Conservation (phyloP, 2,329 filamentous ascomycete species). For the Fusarium incarnatum region DNA sequence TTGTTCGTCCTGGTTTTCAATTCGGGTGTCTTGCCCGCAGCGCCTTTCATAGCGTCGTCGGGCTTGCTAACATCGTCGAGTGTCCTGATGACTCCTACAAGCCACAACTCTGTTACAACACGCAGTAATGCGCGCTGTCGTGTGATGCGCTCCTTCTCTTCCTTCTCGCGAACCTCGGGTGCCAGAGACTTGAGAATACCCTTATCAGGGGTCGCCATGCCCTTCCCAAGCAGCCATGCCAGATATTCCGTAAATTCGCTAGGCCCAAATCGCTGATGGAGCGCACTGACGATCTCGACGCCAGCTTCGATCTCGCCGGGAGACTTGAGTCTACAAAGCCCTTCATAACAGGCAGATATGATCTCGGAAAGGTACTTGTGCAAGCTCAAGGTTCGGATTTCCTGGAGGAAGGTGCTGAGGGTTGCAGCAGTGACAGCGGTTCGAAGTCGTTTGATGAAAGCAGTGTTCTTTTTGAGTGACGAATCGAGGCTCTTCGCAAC, state of each 20-base stretch:
- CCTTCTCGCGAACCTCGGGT: slow-evolving; percentile 87
- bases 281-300: slow-evolving; percentile 92
- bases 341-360: slow-evolving; percentile 94
- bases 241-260: slow-evolving; percentile 90
- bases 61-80: slow-evolving; percentile 74
- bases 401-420: slow-evolving; percentile 85
- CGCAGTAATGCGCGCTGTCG: slow-evolving; percentile 88
- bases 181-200: slow-evolving; percentile 80
- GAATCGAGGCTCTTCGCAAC: slow-evolving; percentile 88
- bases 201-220: slow-evolving; percentile 91
- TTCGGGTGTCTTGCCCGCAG: slow-evolving; percentile 71
- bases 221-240: slow-evolving; percentile 91
- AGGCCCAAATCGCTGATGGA: slow-evolving; percentile 94
- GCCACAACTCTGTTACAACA: slow-evolving; percentile 95
- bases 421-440: slow-evolving; percentile 86
- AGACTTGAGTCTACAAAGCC: slow-evolving; percentile 89
- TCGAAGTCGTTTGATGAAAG: slow-evolving; percentile 95
- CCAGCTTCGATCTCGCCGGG: slow-evolving; percentile 92
- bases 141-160: slow-evolving; percentile 92
- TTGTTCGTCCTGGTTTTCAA: slow-evolving; percentile 68
- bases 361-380: slow-evolving; percentile 98
- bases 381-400: slow-evolving; percentile 89
- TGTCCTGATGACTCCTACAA: slow-evolving; percentile 87
- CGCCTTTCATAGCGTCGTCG: slow-evolving; percentile 72
- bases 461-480: slow-evolving; percentile 96